Evolutionary conservation across 495 filamentous ascomycete genomes (phyloP).

Genomic region (Aspergillus homomorphus): DNA sequence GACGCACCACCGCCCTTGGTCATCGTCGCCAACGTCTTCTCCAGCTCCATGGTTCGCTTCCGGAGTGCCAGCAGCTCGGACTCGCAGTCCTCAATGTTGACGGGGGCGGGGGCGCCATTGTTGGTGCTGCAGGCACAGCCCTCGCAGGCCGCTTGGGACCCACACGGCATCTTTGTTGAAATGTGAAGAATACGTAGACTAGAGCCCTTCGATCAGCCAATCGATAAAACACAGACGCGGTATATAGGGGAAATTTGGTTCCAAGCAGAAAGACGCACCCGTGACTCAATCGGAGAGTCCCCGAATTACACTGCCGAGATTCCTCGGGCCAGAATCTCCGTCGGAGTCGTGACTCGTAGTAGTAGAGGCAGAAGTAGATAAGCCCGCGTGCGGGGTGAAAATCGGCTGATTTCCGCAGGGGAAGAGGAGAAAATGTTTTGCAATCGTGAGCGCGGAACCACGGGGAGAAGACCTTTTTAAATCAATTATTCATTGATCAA

Average conservation of each 20-base stretch:
- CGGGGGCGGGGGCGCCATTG: conserved; percentile 11
- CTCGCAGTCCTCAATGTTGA: conserved; percentile 42
- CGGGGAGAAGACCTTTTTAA: not conserved
- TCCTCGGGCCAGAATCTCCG: not conserved
- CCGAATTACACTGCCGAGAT: not conserved
- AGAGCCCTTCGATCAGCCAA: not conserved
- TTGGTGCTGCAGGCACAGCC: conserved; percentile 36
- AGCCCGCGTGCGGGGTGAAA: not conserved
- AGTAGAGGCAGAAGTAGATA: not conserved
- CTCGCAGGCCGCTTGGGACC: conserved; percentile 33
- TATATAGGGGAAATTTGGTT: not conserved
- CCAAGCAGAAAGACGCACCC: not conserved
- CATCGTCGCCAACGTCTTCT: conserved; percentile 27
- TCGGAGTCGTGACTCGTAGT: not conserved
- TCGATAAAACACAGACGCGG: not conserved
- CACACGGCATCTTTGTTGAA: conserved; percentile 26
- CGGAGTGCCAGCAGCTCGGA: conserved; percentile 36
- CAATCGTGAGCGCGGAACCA: too few relatives aligned
- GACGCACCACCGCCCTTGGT: conserved; percentile 10
- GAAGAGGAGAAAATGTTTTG: not conserved
- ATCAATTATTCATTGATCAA: not conserved
- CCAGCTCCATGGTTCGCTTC: conserved; percentile 35
- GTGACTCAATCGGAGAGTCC: not conserved
- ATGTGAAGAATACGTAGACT: not conserved
- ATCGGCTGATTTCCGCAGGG: not conserved